phyloP scores from a whole-genome alignment of 768 basidiomycete genomes.

The Psilocybe azurescens region DNA sequence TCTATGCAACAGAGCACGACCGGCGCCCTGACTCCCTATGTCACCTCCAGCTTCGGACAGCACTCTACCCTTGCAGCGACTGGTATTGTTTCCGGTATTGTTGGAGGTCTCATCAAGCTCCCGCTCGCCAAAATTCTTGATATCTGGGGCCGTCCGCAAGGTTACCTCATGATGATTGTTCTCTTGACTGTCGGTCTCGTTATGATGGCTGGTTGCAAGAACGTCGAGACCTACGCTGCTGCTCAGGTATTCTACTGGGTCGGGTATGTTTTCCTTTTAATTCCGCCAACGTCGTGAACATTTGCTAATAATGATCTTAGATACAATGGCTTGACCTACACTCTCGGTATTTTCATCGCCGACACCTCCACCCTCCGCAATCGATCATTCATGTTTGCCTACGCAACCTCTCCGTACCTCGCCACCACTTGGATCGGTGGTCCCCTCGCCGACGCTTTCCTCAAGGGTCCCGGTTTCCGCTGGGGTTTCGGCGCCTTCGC shows the following conservation, averaged over 20 bases:
- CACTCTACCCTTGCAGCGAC: conserved; percentile 1
- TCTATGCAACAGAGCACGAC: conserved; percentile 8
- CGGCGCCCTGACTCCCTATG: neutral
- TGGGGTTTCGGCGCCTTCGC: conserved; percentile 7
- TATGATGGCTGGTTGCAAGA: conserved; percentile 10
- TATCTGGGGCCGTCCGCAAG: conserved; percentile 11
- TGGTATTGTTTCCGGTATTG: conserved; percentile 4
- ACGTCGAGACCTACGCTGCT: conserved; percentile 3
- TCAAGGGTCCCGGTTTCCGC: conserved; percentile 5
- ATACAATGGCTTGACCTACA: conserved; percentile 3
- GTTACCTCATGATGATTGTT: conserved; percentile 6
- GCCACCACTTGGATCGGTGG: conserved; percentile 10
- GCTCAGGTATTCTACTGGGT: conserved; percentile 10
- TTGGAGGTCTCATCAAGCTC: conserved; percentile 2
- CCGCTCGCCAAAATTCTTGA: conserved; percentile 7
- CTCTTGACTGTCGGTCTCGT: conserved; percentile 4
- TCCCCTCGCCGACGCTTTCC: conserved; percentile 2
- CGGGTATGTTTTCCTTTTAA: neutral
- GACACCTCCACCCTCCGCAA: conserved; percentile 5
- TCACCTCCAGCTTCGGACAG: neutral
- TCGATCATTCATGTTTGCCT: conserved; percentile 7
- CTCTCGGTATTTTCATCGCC: conserved; percentile 6
- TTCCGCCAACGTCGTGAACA: too few species aligned
- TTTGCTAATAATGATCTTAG: neutral
- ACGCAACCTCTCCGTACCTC: conserved; percentile 2